phyloP scores from a whole-genome alignment of 1,284 basidiomycete species.

The Malassezia brasiliensis region DNA sequence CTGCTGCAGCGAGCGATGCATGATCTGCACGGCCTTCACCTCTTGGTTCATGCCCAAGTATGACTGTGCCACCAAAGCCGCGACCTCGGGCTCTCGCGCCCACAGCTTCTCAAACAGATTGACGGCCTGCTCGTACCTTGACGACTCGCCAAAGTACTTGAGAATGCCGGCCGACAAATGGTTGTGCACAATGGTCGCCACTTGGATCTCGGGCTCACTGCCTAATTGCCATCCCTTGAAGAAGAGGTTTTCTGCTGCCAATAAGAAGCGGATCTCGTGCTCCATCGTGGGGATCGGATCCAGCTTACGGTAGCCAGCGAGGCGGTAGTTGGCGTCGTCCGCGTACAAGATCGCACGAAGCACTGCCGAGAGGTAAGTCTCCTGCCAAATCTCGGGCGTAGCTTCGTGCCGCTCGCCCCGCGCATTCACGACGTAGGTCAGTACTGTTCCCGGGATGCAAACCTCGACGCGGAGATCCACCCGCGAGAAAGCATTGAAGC shows the following conservation, averaged over 20 bases:
- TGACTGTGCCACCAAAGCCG: constrained; percentile 73
- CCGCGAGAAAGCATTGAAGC: constrained; percentile 95
- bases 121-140: constrained; percentile 71
- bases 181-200: constrained; percentile 93
- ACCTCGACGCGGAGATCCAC: constrained; percentile 96
- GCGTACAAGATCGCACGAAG: constrained; percentile 86
- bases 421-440: constrained; percentile 85
- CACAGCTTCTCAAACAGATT: constrained; percentile 89
- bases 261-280: constrained; percentile 77
- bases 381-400: constrained; percentile 86
- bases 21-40: constrained; percentile 92
- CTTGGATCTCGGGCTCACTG: constrained; percentile 95
- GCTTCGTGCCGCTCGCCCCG: constrained; percentile 88
- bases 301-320: constrained; percentile 88
- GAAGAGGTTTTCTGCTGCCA: constrained; percentile 82
- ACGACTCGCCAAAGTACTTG: constrained; percentile 93
- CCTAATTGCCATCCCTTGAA: constrained; percentile 96
- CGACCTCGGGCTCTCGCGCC: constrained; percentile 76
- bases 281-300: constrained; percentile 87
- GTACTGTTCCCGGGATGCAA: constrained; percentile 93
- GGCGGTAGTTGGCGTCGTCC: constrained; percentile 80
- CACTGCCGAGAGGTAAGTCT: constrained; percentile 87
- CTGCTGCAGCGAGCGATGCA: constrained; percentile 70
- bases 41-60: constrained; percentile 97
- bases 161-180: constrained; percentile 87